Evolutionary conservation across 805 yeast genomes (phyloP), one percentile per base, ranked within the genome.

Genomic region (Saturnispora mendoncae): DNA sequence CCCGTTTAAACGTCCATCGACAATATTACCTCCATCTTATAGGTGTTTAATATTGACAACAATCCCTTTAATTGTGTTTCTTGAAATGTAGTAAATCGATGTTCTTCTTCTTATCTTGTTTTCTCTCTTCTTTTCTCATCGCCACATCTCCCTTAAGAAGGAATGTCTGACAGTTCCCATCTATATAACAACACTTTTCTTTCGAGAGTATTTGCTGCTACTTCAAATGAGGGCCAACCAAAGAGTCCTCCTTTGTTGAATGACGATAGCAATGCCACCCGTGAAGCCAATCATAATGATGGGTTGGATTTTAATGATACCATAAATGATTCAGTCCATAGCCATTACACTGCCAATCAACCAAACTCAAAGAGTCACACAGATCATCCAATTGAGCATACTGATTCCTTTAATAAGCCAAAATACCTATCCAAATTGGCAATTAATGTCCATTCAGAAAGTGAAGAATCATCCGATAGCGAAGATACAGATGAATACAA

Each of bases 141-240:
- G n/a, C n/a, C n/a, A n/a, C n/a, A n/a, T n/a, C n/a, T n/a, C n/a
- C n/a, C n/a, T n/a, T n/a, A n/a, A n/a, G n/a, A n/a, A n/a, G n/a
- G n/a, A 17, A 39, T 39, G 42, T 26, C 42, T 9, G 42, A 33
- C 7, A 33, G 38, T 21, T 39, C 42, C 7, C 42, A 39, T 10
- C 20, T 39, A 25, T 29, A 47, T 15, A 63, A 63, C 40, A 76
- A 76, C 50, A 78, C 83, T 5, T 78, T 78, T 51, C 64, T 78
- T 45, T 76, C 81, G 8, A 64, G 84, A 32, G 80, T 78, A 18
- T 77, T 78, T 58, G 84, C 83, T 4, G 54, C 62, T 36, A 55
- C 58, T 31, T 63, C 67, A 8, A 53, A 57, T 4, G 52, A 49
- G 32, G 51, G 47, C 21, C 40, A 47, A 5, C 41, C 51, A 1